Evolutionary conservation across 345 rosid species (phyloP).

Genomic region (Arabis alpina): DNA sequence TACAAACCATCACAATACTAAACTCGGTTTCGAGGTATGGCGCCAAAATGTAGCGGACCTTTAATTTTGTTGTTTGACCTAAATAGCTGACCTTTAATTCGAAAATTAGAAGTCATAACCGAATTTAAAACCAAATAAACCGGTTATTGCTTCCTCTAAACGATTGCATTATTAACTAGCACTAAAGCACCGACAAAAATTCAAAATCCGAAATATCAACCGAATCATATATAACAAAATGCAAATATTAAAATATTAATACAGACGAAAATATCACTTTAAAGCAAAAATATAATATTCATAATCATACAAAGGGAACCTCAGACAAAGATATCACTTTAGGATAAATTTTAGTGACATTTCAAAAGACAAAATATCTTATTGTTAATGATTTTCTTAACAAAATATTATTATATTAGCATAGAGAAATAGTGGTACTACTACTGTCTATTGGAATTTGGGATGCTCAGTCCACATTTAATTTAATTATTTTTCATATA

Average conservation of each 20-base stretch:
- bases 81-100: background rate
- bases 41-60: background rate
- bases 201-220: background rate
- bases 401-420: too few species aligned
- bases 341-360: background rate
- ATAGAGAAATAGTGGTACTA: too few species aligned
- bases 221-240: background rate
- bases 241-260: background rate
- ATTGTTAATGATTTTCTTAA: too few species aligned
- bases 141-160: constrained; percentile 9
- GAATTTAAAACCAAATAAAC: constrained; percentile 25
- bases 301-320: background rate
- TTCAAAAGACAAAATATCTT: too few species aligned
- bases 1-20: too few species aligned
- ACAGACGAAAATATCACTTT: background rate
- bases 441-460: too few species aligned
- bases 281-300: too few species aligned
- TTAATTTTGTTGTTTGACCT: background rate
- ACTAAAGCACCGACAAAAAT: too few species aligned
- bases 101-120: background rate
- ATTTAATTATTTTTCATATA: too few species aligned
- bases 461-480: too few species aligned
- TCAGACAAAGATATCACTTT: background rate
- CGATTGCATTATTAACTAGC: too few species aligned
- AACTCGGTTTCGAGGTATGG: background rate